These are phyloP conservation scores for Pezicula neosporulosa DNA, from an alignment of 2,329 filamentous ascomycete genomes.

Conservation along the genomic window DNA sequence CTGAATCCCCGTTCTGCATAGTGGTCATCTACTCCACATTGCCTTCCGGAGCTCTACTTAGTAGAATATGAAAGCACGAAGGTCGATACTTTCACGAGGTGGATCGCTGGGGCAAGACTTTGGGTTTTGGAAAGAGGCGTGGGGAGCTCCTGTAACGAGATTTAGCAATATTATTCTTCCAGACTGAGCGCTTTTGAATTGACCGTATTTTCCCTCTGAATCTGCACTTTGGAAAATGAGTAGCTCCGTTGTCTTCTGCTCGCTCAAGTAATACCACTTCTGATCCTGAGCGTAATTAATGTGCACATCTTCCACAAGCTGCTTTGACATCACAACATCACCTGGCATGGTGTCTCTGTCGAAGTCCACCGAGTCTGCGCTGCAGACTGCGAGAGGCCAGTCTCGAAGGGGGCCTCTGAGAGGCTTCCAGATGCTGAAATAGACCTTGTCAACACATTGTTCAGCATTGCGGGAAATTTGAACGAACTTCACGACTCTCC, in stretches of 20 bases:
- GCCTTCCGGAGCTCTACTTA: no score
- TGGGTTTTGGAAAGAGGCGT: no score
- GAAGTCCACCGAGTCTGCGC: slow-evolving; percentile 4
- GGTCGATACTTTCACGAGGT: slow-evolving; percentile 10
- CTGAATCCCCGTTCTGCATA: no score
- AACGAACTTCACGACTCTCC: slow-evolving; percentile 4
- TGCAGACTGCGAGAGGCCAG: slow-evolving; percentile 11
- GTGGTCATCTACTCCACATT: no score
- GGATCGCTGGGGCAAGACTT: background rate
- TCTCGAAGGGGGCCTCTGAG: slow-evolving; percentile 8
- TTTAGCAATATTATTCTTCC: no score
- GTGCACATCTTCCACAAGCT: slow-evolving; percentile 7
- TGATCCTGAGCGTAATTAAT: slow-evolving; percentile 5
- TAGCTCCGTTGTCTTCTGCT: slow-evolving; percentile 9
- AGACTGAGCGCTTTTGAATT: no score
- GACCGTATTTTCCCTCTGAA: background rate
- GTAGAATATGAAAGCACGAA: slow-evolving; percentile 9
- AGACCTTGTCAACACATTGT: background rate
- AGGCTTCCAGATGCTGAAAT: slow-evolving; percentile 13
- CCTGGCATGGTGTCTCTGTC: slow-evolving; percentile 3
- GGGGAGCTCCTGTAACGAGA: no score
- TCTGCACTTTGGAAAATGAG: slow-evolving; percentile 10
- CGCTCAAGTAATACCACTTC: slow-evolving; percentile 10
- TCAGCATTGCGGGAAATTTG: background rate
- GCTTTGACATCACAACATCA: slow-evolving; percentile 8